These are phyloP conservation scores for Blakeslea trispora DNA, from an alignment of 371 early-diverging fungal species.

Conservation along the genomic window DNA sequence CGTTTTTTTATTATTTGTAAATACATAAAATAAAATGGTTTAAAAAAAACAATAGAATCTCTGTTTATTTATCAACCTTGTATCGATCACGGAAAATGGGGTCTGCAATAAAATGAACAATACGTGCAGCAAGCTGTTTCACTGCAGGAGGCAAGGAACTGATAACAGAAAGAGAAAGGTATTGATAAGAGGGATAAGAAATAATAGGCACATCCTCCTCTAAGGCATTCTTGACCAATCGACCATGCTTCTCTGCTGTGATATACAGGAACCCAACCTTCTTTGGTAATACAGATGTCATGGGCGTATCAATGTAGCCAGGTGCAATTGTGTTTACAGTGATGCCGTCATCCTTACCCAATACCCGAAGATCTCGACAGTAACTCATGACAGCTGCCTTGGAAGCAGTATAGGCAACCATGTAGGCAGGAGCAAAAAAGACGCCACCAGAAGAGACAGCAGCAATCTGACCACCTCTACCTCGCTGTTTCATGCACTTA, in stretches of 20 bases:
- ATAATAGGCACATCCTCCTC: conserved; percentile 21
- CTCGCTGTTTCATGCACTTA: conserved; percentile 17
- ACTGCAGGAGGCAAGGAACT: conserved; percentile 13
- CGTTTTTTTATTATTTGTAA: not conserved
- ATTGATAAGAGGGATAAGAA: conserved; percentile 20
- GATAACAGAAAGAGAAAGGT: conserved; percentile 9
- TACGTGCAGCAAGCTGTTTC: conserved; percentile 2
- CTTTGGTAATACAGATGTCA: not conserved
- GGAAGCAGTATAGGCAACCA: conserved; percentile 21
- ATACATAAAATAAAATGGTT: not conserved
- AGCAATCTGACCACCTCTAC: conserved; percentile 25
- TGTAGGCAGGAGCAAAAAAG: conserved; percentile 12
- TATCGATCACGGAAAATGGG: not conserved
- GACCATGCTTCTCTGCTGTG: conserved; percentile 18
- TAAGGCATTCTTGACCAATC: conserved; percentile 13
- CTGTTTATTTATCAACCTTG: not conserved
- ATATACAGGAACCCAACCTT: conserved; percentile 4
- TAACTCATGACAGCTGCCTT: conserved; percentile 25
- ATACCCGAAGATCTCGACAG: conserved; percentile 19
- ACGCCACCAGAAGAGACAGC: conserved; percentile 21
- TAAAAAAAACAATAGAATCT: conserved; percentile 11
- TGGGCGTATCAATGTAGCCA: conserved; percentile 5
- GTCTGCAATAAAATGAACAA: conserved; percentile 10
- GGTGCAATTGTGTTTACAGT: conserved; percentile 21
- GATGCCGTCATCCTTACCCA: conserved; percentile 21